phyloP scores from a whole-genome alignment of 1,284 basidiomycete species.

The Rhizoctonia solani region DNA sequence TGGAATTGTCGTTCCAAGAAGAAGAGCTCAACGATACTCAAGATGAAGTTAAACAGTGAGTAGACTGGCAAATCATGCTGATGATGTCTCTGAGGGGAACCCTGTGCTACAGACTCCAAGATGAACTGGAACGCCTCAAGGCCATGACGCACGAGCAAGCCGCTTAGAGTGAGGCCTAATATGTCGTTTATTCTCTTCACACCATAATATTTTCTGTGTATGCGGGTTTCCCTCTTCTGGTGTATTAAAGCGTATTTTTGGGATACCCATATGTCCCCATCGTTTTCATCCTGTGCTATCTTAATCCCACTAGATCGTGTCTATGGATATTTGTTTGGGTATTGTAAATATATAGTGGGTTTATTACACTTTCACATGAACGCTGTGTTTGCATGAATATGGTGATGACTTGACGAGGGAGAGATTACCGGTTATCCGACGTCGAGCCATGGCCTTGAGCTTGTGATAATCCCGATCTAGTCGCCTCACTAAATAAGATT shows the following conservation, averaged over 20 bases:
- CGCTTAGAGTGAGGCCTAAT: not conserved
- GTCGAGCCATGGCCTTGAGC: not conserved
- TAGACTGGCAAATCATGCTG: slow-evolving; percentile 40
- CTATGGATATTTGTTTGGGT: slow-evolving; percentile 2
- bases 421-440: not conserved
- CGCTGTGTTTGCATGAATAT: not conserved
- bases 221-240: not conserved
- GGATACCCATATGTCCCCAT: slow-evolving; percentile 5
- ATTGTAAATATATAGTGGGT: slow-evolving; percentile 26
- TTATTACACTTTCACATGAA: not conserved
- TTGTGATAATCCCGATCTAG: too few relatives aligned
- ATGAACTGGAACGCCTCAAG: slow-evolving; percentile 25
- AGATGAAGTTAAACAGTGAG: slow-evolving; percentile 77
- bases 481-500: too few relatives aligned
- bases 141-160: not conserved
- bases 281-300: not conserved
- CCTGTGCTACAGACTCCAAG: slow-evolving; percentile 16
- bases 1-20: slow-evolving; percentile 79
- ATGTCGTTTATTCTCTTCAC: not conserved
- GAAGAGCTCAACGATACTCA: slow-evolving; percentile 73
- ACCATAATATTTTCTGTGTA: not conserved
- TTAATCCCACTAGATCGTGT: slow-evolving; percentile 14
- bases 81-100: not conserved
- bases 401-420: not conserved
- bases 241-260: slow-evolving; percentile 1